Base-by-base conservation (phyloP, 805 yeast genomes). In the Yarrowia osloensis region DNA sequence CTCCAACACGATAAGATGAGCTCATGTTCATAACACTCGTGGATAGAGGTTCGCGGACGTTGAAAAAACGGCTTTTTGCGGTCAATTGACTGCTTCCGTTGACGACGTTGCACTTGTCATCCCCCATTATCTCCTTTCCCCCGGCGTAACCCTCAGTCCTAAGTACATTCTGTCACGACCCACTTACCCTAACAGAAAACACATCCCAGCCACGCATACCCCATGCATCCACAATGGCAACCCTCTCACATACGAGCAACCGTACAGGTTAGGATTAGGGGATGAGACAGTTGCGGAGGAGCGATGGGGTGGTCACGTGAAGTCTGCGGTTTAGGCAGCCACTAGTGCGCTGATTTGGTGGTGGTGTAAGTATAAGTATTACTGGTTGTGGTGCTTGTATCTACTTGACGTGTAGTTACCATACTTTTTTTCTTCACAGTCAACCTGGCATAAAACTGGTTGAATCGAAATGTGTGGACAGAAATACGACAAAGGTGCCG, bases 151-250 rank as follows among this genome's bases (percentile, higher is more conserved):
- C 37, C 24, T 17, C 33, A 31, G 40, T n/a, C 15, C 57, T 50
- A 33, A 31, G 57, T 33, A 50, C 22, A 50, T 50, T n/a, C 11
- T n/a, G 21, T 21, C 57, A 33, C 33, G 57, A 50, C 57, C 40
- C 57, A 50, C 57, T 29, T 31, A 21, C 39, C 54, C 39, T 13
- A 50, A 50, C 55, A 31, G 39, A 50, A 28, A 29, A 47, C 24
- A n/a, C 54, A 47, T 47, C 19, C 50, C 57, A 50, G 57, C 57
- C 57, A 50, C 57, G 57, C 57, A 50, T 50, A 50, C 57, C 57
- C 57, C 57, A 50, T 50, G 57, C 57, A 33, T 29, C 46, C 47
- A 39, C 29, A 26, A 54, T 28, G 33, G 44, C 62, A 35, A 35
- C 55, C 55, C 55, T 19, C 28, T 7, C 55, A n/a, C 31, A 33